Conservation (phyloP, 176 grass and related monocot species). For the Olyra latifolia region DNA sequence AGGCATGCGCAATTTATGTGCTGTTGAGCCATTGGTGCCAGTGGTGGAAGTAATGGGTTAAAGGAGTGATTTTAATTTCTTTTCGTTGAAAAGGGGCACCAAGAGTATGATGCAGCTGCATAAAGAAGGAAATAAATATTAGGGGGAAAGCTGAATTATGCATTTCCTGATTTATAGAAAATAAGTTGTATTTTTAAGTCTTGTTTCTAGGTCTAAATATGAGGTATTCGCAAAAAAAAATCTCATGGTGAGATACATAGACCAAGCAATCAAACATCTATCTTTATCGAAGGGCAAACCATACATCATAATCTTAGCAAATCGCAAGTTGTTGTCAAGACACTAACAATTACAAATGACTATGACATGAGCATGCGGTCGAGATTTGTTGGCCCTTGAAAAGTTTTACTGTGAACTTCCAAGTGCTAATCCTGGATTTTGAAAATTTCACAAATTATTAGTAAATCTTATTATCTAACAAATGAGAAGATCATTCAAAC, state of each 20-base stretch:
- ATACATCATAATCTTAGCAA: neutral
- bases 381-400: conserved; percentile 16
- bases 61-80: neutral
- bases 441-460: conserved; percentile 5
- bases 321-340: neutral
- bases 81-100: neutral
- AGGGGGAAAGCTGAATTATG: neutral
- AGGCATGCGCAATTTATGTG: neutral
- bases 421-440: neutral
- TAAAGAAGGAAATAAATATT: neutral
- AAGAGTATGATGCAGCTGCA: neutral
- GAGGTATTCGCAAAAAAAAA: neutral
- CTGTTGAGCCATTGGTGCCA: conserved; percentile 13
- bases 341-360: neutral
- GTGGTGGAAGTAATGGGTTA: neutral
- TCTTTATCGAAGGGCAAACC: neutral
- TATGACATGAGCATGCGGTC: neutral
- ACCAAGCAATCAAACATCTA: neutral
- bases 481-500: conserved; percentile 4
- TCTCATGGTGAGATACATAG: neutral
- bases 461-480: conserved; percentile 3
- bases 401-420: neutral
- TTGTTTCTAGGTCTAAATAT: neutral
- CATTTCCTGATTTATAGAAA: neutral
- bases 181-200: neutral